A percentile compares a stretch with the other conserved stretches of the same genome.
Evolutionary conservation across 129 eudicot genomes (phyloP).

Genomic region (Scalesia atractyloides): DNA sequence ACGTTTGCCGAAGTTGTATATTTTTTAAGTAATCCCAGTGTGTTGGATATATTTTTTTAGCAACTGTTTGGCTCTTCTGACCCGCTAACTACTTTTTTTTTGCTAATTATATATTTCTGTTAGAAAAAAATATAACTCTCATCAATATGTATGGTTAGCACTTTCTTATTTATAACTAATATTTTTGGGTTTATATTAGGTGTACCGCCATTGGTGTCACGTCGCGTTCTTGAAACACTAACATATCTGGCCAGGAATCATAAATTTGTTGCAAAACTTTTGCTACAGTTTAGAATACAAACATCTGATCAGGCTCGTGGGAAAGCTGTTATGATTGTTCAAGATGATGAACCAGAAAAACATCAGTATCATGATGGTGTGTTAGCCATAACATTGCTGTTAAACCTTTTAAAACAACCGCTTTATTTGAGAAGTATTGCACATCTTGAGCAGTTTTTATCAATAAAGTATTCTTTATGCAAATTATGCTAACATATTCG

Average conservation of each 20-base stretch:
- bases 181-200: conserved; percentile 40
- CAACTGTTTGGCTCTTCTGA: neutral
- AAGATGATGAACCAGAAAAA: conserved; percentile 42
- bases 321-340: conserved; percentile 69
- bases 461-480: neutral
- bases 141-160: neutral
- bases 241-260: conserved; percentile 87
- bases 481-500: neutral
- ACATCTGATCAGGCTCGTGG: conserved; percentile 48
- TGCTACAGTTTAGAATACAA: conserved; percentile 65
- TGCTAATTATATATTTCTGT: neutral
- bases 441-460: conserved; percentile 82
- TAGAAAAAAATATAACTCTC: neutral
- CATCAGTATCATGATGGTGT: conserved; percentile 37
- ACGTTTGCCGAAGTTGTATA: neutral
- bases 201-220: conserved; percentile 93
- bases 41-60: neutral
- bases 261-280: conserved; percentile 80
- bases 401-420: conserved; percentile 78
- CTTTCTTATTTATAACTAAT: neutral
- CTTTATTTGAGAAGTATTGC: conserved; percentile 90
- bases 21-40: neutral
- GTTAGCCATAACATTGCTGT: conserved; percentile 65
- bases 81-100: neutral
- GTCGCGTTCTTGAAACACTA: conserved; percentile 87